Evolutionary conservation across 139 green algal genomes (phyloP).

Genomic region (Diplosphaera chodatii): DNA sequence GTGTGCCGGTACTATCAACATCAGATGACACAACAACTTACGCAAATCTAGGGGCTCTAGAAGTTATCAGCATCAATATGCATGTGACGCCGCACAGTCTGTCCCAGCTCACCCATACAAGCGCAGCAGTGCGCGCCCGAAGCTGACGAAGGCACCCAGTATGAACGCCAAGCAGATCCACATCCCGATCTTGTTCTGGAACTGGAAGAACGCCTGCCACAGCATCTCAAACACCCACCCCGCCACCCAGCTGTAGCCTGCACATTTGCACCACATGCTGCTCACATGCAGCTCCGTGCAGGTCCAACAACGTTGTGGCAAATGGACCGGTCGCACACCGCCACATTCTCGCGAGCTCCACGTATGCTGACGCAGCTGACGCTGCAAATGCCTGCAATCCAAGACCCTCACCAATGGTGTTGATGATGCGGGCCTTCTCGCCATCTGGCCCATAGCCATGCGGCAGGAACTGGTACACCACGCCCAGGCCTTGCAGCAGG

Average conservation of each 20-base stretch:
- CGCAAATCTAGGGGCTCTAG: too few relatives aligned
- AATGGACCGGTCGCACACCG: too few relatives aligned
- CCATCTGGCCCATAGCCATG: slow-evolving; percentile 17
- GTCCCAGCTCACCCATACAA: slow-evolving; percentile 30
- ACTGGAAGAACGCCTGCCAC: slow-evolving; percentile 53
- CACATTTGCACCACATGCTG: too few relatives aligned
- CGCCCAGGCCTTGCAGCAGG: slow-evolving; percentile 37
- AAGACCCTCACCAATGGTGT: slow-evolving; percentile 18
- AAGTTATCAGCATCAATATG: too few relatives aligned
- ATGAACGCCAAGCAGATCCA: slow-evolving; percentile 34
- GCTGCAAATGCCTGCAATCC: too few relatives aligned
- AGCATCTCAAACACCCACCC: slow-evolving; percentile 40
- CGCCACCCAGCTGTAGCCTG: slow-evolving; percentile 39
- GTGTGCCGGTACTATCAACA: too few relatives aligned
- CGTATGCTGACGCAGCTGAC: too few relatives aligned
- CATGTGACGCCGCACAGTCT: too few relatives aligned
- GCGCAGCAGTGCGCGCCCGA: slow-evolving; percentile 19
- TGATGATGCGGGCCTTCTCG: slow-evolving; percentile 22
- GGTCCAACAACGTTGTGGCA: too few relatives aligned
- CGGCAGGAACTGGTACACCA: slow-evolving; percentile 30
- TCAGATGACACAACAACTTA: too few relatives aligned
- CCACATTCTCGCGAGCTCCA: too few relatives aligned
- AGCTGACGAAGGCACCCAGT: slow-evolving; percentile 22
- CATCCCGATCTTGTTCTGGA: slow-evolving; percentile 29
- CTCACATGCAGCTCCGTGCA: too few relatives aligned